Conservation (phyloP, 2,329 filamentous ascomycete species). For the Trichoderma afroharzianum region DNA sequence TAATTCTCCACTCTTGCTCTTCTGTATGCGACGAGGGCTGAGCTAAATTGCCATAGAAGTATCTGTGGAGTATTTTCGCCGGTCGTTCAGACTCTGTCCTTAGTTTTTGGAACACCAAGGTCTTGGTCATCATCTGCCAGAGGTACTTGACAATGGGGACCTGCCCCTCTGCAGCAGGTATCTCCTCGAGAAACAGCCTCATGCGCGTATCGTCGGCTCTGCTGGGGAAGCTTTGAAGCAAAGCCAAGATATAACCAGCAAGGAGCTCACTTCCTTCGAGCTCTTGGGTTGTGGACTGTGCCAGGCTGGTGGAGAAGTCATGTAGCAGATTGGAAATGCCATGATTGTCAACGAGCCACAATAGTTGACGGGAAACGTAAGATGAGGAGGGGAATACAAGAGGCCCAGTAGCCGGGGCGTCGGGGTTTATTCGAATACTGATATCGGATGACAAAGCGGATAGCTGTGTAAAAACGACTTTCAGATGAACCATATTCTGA, state of each 20-base stretch:
- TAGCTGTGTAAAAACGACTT: conserved; percentile 52
- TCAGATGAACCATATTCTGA: conserved; percentile 42
- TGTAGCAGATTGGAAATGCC: conserved; percentile 56
- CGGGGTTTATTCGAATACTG: conserved; percentile 38
- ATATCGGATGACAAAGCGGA: conserved; percentile 51
- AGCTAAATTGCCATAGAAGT: conserved; percentile 30
- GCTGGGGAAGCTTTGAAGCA: conserved; percentile 79
- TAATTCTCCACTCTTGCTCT: conserved; percentile 73
- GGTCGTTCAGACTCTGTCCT: conserved; percentile 30
- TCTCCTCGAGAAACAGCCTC: conserved; percentile 70
- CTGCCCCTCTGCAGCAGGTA: conserved; percentile 49
- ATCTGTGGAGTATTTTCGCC: conserved; percentile 30
- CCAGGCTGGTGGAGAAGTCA: conserved; percentile 33
- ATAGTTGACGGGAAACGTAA: conserved; percentile 63
- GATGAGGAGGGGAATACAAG: conserved; percentile 36
- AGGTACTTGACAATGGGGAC: conserved; percentile 64
- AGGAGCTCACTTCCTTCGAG: conserved; percentile 58
- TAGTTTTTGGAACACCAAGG: conserved; percentile 37
- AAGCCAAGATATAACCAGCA: conserved; percentile 80
- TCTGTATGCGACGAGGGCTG: conserved; percentile 25
- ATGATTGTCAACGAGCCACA: conserved; percentile 69
- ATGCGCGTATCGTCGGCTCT: conserved; percentile 87
- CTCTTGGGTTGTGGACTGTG: conserved; percentile 30
- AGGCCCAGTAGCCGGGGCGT: conserved; percentile 21
- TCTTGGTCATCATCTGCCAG: conserved; percentile 61